These are phyloP conservation scores for Pyrenochaeta sp. DNA, from an alignment of 2,329 filamentous ascomycete species.

Conservation along the genomic window DNA sequence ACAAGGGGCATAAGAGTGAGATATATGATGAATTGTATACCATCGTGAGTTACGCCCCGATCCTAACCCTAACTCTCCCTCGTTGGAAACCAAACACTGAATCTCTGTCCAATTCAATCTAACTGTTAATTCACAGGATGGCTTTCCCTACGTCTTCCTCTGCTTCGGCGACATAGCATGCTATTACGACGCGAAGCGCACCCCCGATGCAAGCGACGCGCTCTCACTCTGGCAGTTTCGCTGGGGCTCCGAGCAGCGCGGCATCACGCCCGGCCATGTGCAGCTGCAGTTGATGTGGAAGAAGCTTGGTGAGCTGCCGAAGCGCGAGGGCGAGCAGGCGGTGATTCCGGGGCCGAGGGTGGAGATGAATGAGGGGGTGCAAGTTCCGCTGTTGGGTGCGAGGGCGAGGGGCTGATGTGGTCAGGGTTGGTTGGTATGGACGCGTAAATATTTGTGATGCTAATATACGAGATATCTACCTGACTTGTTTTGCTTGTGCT, in stretches of 20 bases:
- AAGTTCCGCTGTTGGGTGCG: constrained; percentile 32
- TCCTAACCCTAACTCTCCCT: not conserved
- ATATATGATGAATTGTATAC: constrained; percentile 44
- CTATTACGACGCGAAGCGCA: constrained; percentile 43
- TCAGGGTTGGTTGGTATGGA: not conserved
- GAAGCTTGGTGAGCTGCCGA: constrained; percentile 32
- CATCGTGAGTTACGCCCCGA: constrained; percentile 24
- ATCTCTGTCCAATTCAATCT: not conserved
- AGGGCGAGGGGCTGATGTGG: constrained; percentile 4
- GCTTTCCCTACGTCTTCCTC: constrained; percentile 43
- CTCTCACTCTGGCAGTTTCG: constrained; percentile 41
- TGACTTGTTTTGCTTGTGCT: too few relatives aligned
- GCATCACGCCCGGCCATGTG: constrained; percentile 45
- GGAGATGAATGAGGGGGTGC: constrained; percentile 22
- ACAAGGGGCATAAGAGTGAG: constrained; percentile 15
- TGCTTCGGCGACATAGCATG: constrained; percentile 46
- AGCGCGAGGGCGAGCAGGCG: constrained; percentile 17
- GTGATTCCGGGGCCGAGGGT: constrained; percentile 29
- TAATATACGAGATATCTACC: too few relatives aligned
- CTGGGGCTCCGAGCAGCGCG: constrained; percentile 44
- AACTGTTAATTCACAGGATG: constrained; percentile 18
- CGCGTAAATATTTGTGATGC: too few relatives aligned
- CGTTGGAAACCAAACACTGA: not conserved
- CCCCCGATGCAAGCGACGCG: constrained; percentile 24
- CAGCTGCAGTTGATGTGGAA: constrained; percentile 43